Percentiles rank a stretch among this genome's conserved stretches.
phyloP scores from a whole-genome alignment of 768 basidiomycete species.

The Leccinum uliginosum region DNA sequence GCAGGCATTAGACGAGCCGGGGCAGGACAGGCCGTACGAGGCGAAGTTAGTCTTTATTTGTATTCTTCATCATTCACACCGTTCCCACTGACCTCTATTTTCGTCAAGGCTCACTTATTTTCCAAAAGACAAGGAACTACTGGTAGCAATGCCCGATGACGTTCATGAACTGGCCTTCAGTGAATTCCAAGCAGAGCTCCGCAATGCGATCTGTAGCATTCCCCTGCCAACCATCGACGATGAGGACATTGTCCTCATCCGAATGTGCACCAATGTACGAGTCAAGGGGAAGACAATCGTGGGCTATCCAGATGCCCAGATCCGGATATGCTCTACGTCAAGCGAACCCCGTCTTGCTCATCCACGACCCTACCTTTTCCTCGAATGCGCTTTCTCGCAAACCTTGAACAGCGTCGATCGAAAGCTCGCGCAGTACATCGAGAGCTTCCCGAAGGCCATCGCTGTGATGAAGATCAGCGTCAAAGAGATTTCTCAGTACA shows the following conservation, averaged over 20 bases:
- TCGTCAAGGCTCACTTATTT: not conserved
- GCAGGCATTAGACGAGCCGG: not conserved
- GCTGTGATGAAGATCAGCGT: not conserved
- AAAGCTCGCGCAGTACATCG: not conserved
- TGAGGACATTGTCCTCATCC: no score
- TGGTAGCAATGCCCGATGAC: not conserved
- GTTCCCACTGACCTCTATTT: not conserved
- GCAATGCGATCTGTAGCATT: not conserved
- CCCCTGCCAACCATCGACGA: no score
- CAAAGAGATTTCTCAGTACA: not conserved
- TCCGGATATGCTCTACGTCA: no score
- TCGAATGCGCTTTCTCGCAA: not conserved
- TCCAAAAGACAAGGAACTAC: not conserved
- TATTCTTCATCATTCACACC: not conserved
- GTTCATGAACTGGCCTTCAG: not conserved
- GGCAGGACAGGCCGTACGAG: no score
- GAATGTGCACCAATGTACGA: no score
- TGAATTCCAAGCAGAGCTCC: not conserved
- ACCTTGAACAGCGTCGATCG: not conserved
- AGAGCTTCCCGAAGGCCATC: not conserved
- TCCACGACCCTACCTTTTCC: not conserved
- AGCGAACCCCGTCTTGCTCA: not conserved
- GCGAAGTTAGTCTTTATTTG: no score
- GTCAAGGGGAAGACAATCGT: no score
- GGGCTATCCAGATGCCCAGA: no score